phyloP scores from a whole-genome alignment of 306 rosid genomes.

The Medicago arabica region DNA sequence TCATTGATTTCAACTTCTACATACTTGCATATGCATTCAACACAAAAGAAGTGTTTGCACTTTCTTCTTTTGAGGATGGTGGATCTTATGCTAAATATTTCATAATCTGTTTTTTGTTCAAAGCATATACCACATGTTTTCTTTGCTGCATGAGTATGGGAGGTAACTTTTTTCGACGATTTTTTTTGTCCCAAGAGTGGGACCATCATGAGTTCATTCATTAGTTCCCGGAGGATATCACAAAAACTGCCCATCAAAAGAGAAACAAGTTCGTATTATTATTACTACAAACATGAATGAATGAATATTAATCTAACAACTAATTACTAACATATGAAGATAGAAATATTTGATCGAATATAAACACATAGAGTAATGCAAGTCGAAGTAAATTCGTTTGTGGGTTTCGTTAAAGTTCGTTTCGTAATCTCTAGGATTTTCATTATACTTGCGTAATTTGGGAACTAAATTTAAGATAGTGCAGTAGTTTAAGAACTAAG shows the following conservation, averaged over 20 bases:
- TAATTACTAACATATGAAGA: no score
- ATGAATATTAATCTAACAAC: no score
- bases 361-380: no score
- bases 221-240: neutral
- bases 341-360: no score
- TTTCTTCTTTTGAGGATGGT: neutral
- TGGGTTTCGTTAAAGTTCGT: no score
- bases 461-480: no score
- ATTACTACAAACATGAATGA: no score
- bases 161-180: neutral
- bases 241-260: neutral
- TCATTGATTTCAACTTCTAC: neutral
- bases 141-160: neutral
- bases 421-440: no score
- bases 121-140: constrained; percentile 20
- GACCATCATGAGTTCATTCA: neutral
- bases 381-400: no score
- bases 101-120: neutral
- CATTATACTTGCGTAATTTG: no score
- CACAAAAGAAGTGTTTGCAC: constrained; percentile 21
- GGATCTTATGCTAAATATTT: neutral
- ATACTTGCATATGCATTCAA: constrained; percentile 2
- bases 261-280: no score
- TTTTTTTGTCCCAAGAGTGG: neutral
- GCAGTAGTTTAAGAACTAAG: no score